phyloP scores from a whole-genome alignment of 805 yeast genomes.

The Candida sithepensis region DNA sequence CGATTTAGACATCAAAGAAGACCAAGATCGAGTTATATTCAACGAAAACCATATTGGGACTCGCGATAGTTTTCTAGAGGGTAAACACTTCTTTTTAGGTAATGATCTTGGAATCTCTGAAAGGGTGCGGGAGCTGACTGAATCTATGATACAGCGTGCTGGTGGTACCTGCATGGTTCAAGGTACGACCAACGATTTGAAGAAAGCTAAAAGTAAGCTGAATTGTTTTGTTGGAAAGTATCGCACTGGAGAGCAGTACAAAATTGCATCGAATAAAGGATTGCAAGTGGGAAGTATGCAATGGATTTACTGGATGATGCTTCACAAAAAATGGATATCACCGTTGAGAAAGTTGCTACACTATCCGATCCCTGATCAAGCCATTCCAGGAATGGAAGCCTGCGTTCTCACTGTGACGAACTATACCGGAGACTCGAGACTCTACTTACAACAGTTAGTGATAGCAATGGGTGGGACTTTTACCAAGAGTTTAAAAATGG shows the following conservation, averaged over 20 bases:
- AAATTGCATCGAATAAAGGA: constrained; percentile 38
- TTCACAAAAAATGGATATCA: constrained; percentile 48
- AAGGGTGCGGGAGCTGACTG: constrained; percentile 37
- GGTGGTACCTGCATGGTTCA: constrained; percentile 48
- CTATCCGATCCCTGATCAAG: constrained; percentile 57
- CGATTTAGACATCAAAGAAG: constrained; percentile 13
- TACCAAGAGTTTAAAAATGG: constrained; percentile 57
- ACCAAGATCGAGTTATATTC: constrained; percentile 3
- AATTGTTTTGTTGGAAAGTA: constrained; percentile 60
- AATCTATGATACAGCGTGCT: constrained; percentile 40
- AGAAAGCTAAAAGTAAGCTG: constrained; percentile 18
- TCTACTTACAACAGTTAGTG: constrained; percentile 62
- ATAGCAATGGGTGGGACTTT: constrained; percentile 71
- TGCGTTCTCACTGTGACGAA: constrained; percentile 67
- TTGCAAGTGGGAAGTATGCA: constrained; percentile 58
- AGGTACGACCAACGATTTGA: background rate
- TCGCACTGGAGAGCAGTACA: constrained; percentile 55
- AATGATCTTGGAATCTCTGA: constrained; percentile 54
- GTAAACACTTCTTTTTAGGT: constrained; percentile 48
- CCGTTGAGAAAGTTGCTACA: constrained; percentile 58
- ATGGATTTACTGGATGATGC: constrained; percentile 73
- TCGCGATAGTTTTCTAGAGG: constrained; percentile 32
- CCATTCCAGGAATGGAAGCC: constrained; percentile 40
- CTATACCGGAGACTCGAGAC: constrained; percentile 81
- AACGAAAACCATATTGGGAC: background rate